Evolutionary conservation across 768 basidiomycete species (phyloP).

Genomic region (Lactifluus hygrophoroides): DNA sequence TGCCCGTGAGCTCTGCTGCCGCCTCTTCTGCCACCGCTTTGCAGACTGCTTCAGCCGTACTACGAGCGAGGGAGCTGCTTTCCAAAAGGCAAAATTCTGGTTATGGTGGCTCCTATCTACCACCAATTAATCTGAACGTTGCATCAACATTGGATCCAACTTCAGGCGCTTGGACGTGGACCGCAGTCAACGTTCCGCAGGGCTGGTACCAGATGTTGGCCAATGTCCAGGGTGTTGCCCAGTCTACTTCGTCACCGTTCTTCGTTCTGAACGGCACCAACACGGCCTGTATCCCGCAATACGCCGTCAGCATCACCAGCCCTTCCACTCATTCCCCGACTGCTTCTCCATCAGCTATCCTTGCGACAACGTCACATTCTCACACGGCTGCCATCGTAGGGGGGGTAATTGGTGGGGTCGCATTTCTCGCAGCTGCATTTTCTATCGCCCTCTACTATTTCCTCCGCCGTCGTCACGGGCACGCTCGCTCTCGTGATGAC

Average conservation of each 20-base stretch:
- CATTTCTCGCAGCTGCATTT: slow-evolving; percentile 30
- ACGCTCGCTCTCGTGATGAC: neutral
- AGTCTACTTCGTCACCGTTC: slow-evolving; percentile 27
- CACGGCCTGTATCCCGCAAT: slow-evolving; percentile 28
- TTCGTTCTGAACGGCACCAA: slow-evolving; percentile 32
- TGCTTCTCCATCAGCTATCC: neutral
- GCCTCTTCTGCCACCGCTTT: slow-evolving; percentile 1
- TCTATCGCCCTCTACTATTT: slow-evolving; percentile 20
- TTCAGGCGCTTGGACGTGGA: slow-evolving; percentile 33
- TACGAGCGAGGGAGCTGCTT: neutral
- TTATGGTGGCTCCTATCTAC: slow-evolving; percentile 12
- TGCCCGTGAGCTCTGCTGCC: slow-evolving; percentile 4
- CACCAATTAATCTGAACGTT: slow-evolving; percentile 24
- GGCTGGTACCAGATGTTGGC: slow-evolving; percentile 41
- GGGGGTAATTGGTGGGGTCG: slow-evolving; percentile 41
- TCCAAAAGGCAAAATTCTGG: slow-evolving; percentile 5
- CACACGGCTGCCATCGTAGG: slow-evolving; percentile 44
- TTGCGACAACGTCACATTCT: slow-evolving; percentile 5
- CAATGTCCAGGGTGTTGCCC: neutral
- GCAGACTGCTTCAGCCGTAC: neutral
- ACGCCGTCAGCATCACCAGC: slow-evolving; percentile 12
- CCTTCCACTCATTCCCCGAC: slow-evolving; percentile 21
- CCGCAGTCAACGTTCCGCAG: slow-evolving; percentile 35
- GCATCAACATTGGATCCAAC: slow-evolving; percentile 27
- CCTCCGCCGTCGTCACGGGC: slow-evolving; percentile 7